Evolutionary conservation across 805 yeast genomes (phyloP), one percentile per base, ranked within the genome.

Genomic region (Starmerella etchellsii): DNA sequence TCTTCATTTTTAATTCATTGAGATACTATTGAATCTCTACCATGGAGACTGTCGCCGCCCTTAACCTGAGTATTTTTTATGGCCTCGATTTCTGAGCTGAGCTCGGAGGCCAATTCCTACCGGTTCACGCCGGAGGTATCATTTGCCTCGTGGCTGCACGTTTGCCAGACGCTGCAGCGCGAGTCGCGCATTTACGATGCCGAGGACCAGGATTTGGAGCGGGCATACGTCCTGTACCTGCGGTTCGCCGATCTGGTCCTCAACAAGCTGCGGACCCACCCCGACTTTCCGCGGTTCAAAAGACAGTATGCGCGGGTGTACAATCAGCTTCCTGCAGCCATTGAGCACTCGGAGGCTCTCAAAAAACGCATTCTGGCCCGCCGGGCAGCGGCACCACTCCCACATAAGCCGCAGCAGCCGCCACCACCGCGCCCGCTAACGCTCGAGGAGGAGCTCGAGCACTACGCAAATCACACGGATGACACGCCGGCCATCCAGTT

Each of bases 201-300:
- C 18, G 71, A 66, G 32, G 61, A 64, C 14, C 34, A 30, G 16
- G 62, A 68, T 23, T 53, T 60, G 31, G 68, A 65, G 31, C 71
- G 69, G 43, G 73, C 82, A 0, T 78, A 70, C 51, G 57, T 74
- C 24, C 58, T 74, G 40, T 76, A 75, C 51, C 59, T 70, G 34
- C 58, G 85, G 41, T 76, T 73, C 49, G 68, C 77, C 19, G 81
- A 78, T 44, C 60, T 75, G 36, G 62, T 73, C 25, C 64, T 69
- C 39, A 68, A 71, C 56, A 61, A 60, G 36, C 51, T 75, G 32
- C 64, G 66, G 15, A 55, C 44, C 5, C 76, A 72, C 44, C 73
- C 76, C 0, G 69, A 65, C 21, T 48, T 69, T 38, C 57, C 55
- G 46, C 41, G 42, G 20, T 52, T 54, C 27, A 38, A 34, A 31